Evolutionary conservation across 441 rosid genomes (phyloP).

Genomic region (Croton laevigatus): DNA sequence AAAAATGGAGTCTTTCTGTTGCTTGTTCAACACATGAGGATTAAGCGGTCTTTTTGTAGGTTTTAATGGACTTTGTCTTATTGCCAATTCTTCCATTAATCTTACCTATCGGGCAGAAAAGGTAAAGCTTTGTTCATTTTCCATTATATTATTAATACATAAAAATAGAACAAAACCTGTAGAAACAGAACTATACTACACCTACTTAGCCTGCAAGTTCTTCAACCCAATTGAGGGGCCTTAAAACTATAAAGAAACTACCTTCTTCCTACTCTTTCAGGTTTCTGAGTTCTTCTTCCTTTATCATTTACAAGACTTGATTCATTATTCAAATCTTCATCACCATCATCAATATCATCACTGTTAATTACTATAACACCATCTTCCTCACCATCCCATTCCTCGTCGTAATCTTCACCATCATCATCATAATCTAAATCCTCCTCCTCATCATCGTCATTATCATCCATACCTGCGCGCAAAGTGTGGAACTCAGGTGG

Average conservation of each 20-base stretch:
- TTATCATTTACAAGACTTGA: constrained; percentile 18
- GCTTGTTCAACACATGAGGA: constrained; percentile 7
- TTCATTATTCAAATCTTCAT: constrained; percentile 20
- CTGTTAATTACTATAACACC: constrained; percentile 27
- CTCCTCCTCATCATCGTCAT: constrained; percentile 48
- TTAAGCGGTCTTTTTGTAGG: background rate
- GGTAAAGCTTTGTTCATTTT: too few species aligned
- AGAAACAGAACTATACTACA: background rate
- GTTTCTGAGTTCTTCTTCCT: constrained; percentile 29
- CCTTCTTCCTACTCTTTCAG: constrained; percentile 25
- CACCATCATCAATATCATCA: constrained; percentile 30
- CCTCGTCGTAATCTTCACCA: constrained; percentile 31
- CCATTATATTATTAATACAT: too few species aligned
- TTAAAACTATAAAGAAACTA: constrained; percentile 9
- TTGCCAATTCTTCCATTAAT: too few species aligned
- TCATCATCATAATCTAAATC: constrained; percentile 37
- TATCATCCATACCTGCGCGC: constrained; percentile 37
- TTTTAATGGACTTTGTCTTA: too few species aligned
- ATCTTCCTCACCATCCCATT: constrained; percentile 41
- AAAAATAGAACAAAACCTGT: too few species aligned
- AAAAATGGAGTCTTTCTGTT: background rate
- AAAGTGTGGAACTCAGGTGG: constrained; percentile 78
- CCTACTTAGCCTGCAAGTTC: constrained; percentile 14
- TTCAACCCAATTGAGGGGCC: constrained; percentile 13
- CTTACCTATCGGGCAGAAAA: too few species aligned